Percentiles rank a stretch among this genome's conserved stretches.
Evolutionary conservation across 441 rosid species (phyloP).

Genomic region (Populus tomentosa): DNA sequence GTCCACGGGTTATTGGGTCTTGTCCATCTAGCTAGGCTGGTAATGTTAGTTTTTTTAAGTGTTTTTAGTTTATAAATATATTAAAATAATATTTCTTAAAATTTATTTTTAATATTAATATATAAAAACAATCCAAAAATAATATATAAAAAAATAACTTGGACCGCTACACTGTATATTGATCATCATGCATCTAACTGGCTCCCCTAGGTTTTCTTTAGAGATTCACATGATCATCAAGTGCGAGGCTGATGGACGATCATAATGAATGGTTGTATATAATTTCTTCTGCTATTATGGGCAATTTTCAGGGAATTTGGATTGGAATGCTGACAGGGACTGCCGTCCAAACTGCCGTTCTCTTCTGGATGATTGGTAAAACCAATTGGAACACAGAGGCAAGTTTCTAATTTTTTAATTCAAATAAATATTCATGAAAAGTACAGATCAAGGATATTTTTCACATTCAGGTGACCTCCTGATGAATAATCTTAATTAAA

Average conservation of each 20-base stretch:
- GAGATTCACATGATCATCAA: background rate
- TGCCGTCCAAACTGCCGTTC: constrained; percentile 33
- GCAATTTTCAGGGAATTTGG: constrained; percentile 47
- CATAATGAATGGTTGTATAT: background rate
- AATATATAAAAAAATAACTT: too few relatives aligned
- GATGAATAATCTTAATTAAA: background rate
- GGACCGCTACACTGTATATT: too few relatives aligned
- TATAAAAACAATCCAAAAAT: too few relatives aligned
- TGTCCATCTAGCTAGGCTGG: too few relatives aligned
- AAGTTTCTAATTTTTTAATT: background rate
- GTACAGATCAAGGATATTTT: background rate
- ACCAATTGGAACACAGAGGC: constrained; percentile 60
- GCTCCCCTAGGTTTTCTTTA: background rate
- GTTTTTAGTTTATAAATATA: too few relatives aligned
- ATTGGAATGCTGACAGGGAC: constrained; percentile 50
- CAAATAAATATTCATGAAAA: background rate
- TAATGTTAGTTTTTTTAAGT: too few relatives aligned
- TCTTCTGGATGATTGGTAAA: constrained; percentile 32
- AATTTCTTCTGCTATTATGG: background rate
- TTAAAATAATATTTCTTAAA: too few relatives aligned
- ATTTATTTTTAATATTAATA: too few relatives aligned
- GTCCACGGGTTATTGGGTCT: too few relatives aligned
- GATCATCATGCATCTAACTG: background rate
- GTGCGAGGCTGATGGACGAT: background rate
- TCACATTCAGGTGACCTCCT: background rate